Evolutionary conservation across 2,329 filamentous ascomycete species (phyloP), one percentile per base, ranked within the genome.

Genomic region (Cercospora sp.): DNA sequence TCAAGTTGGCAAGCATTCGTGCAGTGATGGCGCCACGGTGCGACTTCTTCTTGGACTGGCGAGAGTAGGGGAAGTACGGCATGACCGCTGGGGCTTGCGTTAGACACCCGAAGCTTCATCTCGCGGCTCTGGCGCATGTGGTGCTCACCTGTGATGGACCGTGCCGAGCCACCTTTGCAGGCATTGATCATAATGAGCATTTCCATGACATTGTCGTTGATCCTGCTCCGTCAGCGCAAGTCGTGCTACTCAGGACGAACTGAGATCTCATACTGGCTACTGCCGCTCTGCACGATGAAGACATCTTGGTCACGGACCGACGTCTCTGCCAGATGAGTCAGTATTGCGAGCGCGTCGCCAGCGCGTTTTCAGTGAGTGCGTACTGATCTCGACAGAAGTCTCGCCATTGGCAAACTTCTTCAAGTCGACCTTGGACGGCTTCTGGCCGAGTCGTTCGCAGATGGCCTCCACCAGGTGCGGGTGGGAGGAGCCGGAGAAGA

Each of bases 121-220:
- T 30, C n/a, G 34, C 24, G 4, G 8, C 16, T 34, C 18, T 21
- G n/a, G 45, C 18, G 45, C 45, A 21, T 21, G 18, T 45, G 26
- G 49, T 62, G 81, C 87, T 74, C 85, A 97, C 94, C 94, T 75
- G 94, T 98, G 79, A 98, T 91, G 77, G 95, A 97, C 84, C 94
- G 97, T 71, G 95, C 92, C 65, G 95, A 98, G 73, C 94, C 95
- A 77, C 95, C 94, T 82, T 97, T 98, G 87, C 95, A 99, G 74
- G 95, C 95, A 73, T 92, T 95, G 76, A 98, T 97, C 92, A 99
- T 97, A 81, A 64, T 64, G 61, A 99, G 87, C 78, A 99, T 87
- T 85, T 99, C 95, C 93, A 99, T 97, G 79, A 99, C 93, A 77
- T 93, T 96, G 83, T 99, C 95, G 81, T 99, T 99, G 86, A 97